Evolutionary conservation across 225 moss, liverwort and hornwort genomes (phyloP), one percentile per base, ranked within the genome.

Genomic region (Bryum argenteum): DNA sequence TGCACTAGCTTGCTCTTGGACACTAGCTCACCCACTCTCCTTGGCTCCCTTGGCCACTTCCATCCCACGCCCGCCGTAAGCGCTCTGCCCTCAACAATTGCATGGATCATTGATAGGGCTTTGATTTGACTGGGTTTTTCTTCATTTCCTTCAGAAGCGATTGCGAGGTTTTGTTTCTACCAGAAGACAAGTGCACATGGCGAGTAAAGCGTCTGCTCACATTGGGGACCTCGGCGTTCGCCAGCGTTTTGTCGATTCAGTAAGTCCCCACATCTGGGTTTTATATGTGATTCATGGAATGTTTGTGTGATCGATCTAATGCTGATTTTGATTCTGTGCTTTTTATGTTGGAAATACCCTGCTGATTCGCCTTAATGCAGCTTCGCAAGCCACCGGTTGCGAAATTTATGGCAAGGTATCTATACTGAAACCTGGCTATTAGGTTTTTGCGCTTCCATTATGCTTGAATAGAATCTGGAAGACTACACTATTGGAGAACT

Each of bases 351-450:
- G n/a, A n/a, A n/a, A n/a, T n/a, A n/a, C n/a, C n/a, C n/a, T n/a
- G n/a, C n/a, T n/a, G n/a, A n/a, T n/a, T n/a, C n/a, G n/a, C 57
- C 91, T 96, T 69, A 90, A 84, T 71, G 93, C 88, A 71, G 93
- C 89, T 17, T 96, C 93, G 16, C 80, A 90, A 71, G 83, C 85
- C 54, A 96, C 96, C 16, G 96, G 96, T 10, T 96, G 96, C 80
- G 96, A 96, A 28, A 93, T 96, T 64, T 96, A 91, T 77, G 96
- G 93, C 63, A 96, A 96, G 89, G 89, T 89, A 33, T 59, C 78
- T 9, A 42, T 33, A 13, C 10, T 9, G 44, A 11, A 20, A 19
- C 24, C 59, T 57, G 22, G 14, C 0, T 22, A 14, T 19, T 19
- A 24, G 60, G 60, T 14, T 44, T 44, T 11, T 14, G 14, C 45